phyloP scores from a whole-genome alignment of 768 basidiomycete genomes.

The Porpolomopsis calyptriformis region DNA sequence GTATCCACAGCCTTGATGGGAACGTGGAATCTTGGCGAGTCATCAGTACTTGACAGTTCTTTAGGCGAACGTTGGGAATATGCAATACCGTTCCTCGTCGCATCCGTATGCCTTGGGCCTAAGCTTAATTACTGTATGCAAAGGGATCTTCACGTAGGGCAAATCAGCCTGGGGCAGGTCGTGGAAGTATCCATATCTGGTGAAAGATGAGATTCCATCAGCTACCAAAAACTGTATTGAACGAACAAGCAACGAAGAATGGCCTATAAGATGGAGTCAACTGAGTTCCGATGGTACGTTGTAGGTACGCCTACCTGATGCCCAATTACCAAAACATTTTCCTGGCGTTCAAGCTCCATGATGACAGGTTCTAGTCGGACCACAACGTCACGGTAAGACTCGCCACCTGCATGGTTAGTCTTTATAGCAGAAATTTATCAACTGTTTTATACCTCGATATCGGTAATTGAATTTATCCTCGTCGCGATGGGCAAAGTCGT shows the following conservation, averaged over 20 bases:
- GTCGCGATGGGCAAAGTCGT: conserved; percentile 96
- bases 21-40: conserved; percentile 55
- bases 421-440: no score
- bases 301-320: conserved; percentile 60
- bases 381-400: conserved; percentile 97
- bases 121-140: conserved; percentile 96
- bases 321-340: conserved; percentile 93
- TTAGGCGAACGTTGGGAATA: not conserved
- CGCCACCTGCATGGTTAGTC: conserved; percentile 45
- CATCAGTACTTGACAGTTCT: not conserved
- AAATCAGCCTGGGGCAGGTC: conserved; percentile 85
- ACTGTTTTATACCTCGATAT: conserved; percentile 54
- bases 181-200: conserved; percentile 94
- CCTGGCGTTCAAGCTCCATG: conserved; percentile 97
- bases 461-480: conserved; percentile 99
- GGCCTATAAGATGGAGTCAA: conserved; percentile 1
- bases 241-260: conserved; percentile 6
- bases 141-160: conserved; percentile 94
- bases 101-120: conserved; percentile 98
- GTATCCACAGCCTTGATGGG: conserved; percentile 94
- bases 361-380: conserved; percentile 94
- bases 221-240: conserved; percentile 48
- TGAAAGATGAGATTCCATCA: conserved; percentile 20
- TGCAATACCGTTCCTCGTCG: conserved; percentile 78
- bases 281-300: conserved; percentile 20